Percentiles rank a stretch among this genome's conserved stretches.
Conservation (phyloP, 495 filamentous ascomycete species). For the Hyaloscypha variabilis region DNA sequence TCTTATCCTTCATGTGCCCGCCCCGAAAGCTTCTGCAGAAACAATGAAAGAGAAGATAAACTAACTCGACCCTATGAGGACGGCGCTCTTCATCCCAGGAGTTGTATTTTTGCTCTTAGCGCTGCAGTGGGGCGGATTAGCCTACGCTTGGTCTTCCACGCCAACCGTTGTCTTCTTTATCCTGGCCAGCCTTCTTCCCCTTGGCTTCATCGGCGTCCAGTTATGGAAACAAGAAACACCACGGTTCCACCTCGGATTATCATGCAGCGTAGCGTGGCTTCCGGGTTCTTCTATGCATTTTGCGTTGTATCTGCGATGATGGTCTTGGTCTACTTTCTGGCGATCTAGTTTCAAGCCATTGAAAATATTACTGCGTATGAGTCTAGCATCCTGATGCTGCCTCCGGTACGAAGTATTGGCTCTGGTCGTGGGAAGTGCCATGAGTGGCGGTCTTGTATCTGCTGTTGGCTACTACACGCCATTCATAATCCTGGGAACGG, state of each 20-base stretch:
- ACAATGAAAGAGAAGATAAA: conserved; percentile 15
- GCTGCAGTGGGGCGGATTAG: conserved; percentile 59
- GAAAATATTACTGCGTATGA: conserved; percentile 53
- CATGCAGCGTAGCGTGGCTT: conserved; percentile 20
- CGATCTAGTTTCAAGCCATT: conserved; percentile 56
- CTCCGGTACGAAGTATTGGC: conserved; percentile 60
- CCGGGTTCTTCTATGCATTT: conserved; percentile 33
- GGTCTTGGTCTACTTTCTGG: conserved; percentile 65
- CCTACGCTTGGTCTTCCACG: conserved; percentile 52
- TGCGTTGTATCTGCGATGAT: conserved; percentile 44
- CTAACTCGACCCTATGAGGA: conserved; percentile 48
- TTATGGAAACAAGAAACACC: conserved; percentile 63
- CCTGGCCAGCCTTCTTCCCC: conserved; percentile 25
- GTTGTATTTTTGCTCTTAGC: conserved; percentile 50
- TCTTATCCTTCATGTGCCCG: conserved; percentile 51
- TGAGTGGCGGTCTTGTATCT: conserved; percentile 38
- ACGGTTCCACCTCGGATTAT: conserved; percentile 74
- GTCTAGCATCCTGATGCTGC: conserved; percentile 72
- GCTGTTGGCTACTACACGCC: conserved; percentile 68
- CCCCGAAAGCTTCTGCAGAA: neutral
- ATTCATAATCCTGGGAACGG: conserved; percentile 52
- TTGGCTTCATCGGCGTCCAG: conserved; percentile 64
- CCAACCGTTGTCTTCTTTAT: conserved; percentile 21
- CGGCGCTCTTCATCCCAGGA: conserved; percentile 44
- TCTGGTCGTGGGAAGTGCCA: too few relatives aligned